phyloP scores from a whole-genome alignment of 176 grass and related monocot genomes.

The Bothriochloa decipiens region DNA sequence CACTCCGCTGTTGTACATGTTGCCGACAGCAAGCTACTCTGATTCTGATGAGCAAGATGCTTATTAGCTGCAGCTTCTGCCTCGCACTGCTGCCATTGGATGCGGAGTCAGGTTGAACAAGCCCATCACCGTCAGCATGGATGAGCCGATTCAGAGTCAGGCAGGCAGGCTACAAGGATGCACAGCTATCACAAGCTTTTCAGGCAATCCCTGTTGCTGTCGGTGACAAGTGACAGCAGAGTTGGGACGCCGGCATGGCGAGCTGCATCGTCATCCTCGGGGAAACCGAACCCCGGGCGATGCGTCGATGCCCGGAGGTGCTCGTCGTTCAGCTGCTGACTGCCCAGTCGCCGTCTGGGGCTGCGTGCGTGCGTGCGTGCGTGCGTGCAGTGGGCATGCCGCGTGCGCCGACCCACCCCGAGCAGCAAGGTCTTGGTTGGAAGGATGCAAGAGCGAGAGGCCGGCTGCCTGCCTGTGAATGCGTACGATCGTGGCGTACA shows the following conservation, averaged over 20 bases:
- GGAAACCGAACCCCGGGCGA: not conserved
- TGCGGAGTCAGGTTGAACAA: not conserved
- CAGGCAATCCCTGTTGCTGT: slow-evolving; percentile 21
- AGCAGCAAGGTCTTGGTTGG: not conserved
- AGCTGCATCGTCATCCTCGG: not conserved
- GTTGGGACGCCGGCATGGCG: not conserved
- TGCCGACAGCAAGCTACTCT: slow-evolving; percentile 16
- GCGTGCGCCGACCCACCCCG: not conserved
- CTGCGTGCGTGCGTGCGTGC: not conserved
- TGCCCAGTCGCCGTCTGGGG: not conserved
- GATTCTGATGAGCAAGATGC: not conserved
- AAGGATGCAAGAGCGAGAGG: not conserved
- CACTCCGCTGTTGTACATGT: slow-evolving; percentile 4
- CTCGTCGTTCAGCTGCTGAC: not conserved
- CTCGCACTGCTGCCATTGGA: not conserved
- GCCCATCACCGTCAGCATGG: not conserved
- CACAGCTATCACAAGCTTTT: not conserved
- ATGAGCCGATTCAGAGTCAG: no score
- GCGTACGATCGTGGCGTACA: not conserved
- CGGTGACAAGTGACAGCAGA: slow-evolving; percentile 32
- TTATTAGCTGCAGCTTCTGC: not conserved
- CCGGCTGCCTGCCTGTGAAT: no score
- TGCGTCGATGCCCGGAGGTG: not conserved
- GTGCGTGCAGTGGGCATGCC: not conserved
- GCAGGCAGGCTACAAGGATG: not conserved